phyloP scores from a whole-genome alignment of 208 protist species.

The Phytomonas francai region DNA sequence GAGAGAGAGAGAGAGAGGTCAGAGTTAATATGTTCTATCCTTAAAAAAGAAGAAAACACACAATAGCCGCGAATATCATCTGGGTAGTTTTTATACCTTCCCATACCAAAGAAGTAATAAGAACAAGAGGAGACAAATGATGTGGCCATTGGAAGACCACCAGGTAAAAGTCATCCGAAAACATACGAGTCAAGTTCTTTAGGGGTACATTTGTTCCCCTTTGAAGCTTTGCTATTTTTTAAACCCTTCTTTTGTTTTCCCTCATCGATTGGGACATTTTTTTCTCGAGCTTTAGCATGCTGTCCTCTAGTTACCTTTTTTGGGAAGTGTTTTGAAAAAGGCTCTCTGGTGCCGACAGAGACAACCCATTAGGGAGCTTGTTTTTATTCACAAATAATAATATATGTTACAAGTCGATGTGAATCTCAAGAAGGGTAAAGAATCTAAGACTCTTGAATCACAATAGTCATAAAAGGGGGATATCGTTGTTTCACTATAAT shows the following conservation, averaged over 20 bases:
- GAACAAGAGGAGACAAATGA: not conserved
- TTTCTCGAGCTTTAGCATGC: conserved; percentile 11
- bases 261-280: conserved; percentile 1
- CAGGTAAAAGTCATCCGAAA: not conserved
- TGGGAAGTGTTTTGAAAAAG: not conserved
- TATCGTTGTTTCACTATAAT: not conserved
- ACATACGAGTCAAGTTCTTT: not conserved
- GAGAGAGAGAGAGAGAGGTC: not conserved
- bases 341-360: not conserved
- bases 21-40: not conserved
- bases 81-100: not conserved
- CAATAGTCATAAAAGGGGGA: not conserved
- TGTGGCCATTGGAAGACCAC: not conserved
- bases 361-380: not conserved
- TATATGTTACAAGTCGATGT: not conserved
- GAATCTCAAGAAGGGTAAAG: not conserved
- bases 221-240: conserved; percentile 6
- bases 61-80: not conserved
- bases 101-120: not conserved
- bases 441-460: conserved; percentile 1
- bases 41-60: not conserved
- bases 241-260: not conserved
- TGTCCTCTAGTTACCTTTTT: not conserved
- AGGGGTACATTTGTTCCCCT: conserved; percentile 7
- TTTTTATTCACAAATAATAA: not conserved